Evolutionary conservation across 2,329 filamentous ascomycete genomes (phyloP), one percentile per base, ranked within the genome.

Genomic region (Knufia fluminis): DNA sequence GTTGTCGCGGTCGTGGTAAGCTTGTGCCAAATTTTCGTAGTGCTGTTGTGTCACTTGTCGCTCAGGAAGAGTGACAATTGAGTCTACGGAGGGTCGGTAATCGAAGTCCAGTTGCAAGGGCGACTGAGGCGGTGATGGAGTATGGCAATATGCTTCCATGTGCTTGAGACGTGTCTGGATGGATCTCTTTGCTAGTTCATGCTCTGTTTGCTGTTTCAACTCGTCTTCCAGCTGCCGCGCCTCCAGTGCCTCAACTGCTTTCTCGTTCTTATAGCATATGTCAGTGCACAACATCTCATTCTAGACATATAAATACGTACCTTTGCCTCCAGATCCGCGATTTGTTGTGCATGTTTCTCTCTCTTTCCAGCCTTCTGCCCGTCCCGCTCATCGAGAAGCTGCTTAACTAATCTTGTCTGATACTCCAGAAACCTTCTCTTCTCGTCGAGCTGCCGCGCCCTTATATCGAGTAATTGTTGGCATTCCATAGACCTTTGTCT

Each of bases 121-220:
- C 4, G 63, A 64, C 17, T 58, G 53, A 8, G 65, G 66, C 10
- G 66, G 65, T 49, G 65, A 68, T 2, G 65, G 60, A 43, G 64
- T 70, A 48, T 59, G 64, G 48, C 70, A 68, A 56, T 71, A 72
- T 19, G 66, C 68, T 57, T 72, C 69, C 70, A 72, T 72, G 45
- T 72, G 64, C 46, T 69, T 69, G 44, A 72, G 69, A 44, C 70
- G 67, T 8, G 65, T 68, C 26, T 66, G 62, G 6, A 68, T 66
- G 36, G 69, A 66, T 49, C 64, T 57, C 52, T 72, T 71, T 9
- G 66, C 67, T 6, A 64, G 61, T 36, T 71, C 65, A 42, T 71
- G 69, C 24, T 72, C 70, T 19, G 68, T 65, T 31, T 65, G 60
- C 49, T 71, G 66, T 35, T 71, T 67, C 41, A 72, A 65, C 57